A percentile compares a stretch with the other conserved stretches of the same genome.
phyloP scores from a whole-genome alignment of 768 basidiomycete genomes.

The Boletus insuetus region DNA sequence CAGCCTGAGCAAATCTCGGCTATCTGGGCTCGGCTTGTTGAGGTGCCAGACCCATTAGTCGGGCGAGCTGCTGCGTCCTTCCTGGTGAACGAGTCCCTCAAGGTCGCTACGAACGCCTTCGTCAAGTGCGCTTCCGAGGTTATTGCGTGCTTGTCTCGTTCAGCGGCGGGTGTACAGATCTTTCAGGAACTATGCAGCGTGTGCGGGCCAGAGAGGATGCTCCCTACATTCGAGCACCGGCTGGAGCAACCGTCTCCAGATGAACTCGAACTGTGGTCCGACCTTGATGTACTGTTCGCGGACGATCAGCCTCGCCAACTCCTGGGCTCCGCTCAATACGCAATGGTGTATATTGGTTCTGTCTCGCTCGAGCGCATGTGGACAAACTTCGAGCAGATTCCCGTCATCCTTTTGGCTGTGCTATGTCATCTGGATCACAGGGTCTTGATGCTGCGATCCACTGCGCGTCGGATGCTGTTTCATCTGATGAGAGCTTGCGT shows the following conservation, averaged over 20 bases:
- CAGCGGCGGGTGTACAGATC: constrained; percentile 64
- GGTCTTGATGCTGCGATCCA: constrained; percentile 60
- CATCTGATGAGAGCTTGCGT: constrained; percentile 82
- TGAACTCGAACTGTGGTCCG: constrained; percentile 76
- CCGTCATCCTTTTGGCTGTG: constrained; percentile 72
- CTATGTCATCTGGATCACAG: constrained; percentile 85
- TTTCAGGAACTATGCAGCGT: constrained; percentile 84
- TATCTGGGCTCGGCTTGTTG: constrained; percentile 78
- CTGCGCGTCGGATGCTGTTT: constrained; percentile 78
- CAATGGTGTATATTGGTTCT: constrained; percentile 80
- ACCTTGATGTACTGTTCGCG: constrained; percentile 73
- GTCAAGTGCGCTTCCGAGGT: constrained; percentile 78
- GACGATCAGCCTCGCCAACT: constrained; percentile 62
- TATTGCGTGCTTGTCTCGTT: constrained; percentile 81
- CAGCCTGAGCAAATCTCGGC: constrained; percentile 79
- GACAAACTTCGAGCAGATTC: constrained; percentile 68
- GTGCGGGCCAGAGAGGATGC: constrained; percentile 82
- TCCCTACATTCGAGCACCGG: constrained; percentile 73
- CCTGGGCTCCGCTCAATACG: constrained; percentile 83
- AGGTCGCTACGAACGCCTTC: constrained; percentile 76
- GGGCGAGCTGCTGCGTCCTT: constrained; percentile 80
- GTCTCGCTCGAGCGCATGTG: constrained; percentile 73
- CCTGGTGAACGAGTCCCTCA: constrained; percentile 83
- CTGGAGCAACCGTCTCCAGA: constrained; percentile 55
- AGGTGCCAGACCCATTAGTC: constrained; percentile 65